These are phyloP conservation scores for Lophiotrema nucula DNA, from an alignment of 495 filamentous ascomycete species.

Conservation along the genomic window DNA sequence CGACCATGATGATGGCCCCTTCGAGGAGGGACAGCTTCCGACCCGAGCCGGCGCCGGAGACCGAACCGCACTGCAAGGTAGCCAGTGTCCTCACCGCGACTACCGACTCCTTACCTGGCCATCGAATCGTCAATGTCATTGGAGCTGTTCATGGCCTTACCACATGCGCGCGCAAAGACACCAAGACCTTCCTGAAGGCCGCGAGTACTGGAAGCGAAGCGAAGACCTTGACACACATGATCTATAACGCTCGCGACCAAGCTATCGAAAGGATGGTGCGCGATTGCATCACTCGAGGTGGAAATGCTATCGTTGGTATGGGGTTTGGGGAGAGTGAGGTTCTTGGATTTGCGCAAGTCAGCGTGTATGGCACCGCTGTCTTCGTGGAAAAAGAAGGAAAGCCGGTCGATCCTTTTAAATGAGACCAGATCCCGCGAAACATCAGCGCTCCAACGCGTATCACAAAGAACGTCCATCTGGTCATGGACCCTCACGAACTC, in stretches of 20 bases:
- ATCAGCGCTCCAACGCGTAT: background rate
- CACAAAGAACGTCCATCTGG: background rate
- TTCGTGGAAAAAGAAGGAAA: slow-evolving; percentile 16
- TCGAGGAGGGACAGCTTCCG: background rate
- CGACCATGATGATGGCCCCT: slow-evolving; percentile 18
- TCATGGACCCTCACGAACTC: background rate
- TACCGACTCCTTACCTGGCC: slow-evolving; percentile 11
- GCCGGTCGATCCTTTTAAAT: slow-evolving; percentile 4
- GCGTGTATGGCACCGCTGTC: slow-evolving; percentile 21
- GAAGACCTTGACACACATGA: slow-evolving; percentile 22
- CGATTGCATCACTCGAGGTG: slow-evolving; percentile 21
- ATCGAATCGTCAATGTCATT: slow-evolving; percentile 24
- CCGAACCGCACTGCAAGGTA: slow-evolving; percentile 14
- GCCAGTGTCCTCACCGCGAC: slow-evolving; percentile 17
- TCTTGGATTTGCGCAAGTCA: slow-evolving; percentile 21
- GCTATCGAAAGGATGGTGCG: slow-evolving; percentile 23
- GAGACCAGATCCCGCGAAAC: background rate
- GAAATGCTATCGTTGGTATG: slow-evolving; percentile 24
- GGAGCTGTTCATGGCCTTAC: slow-evolving; percentile 24
- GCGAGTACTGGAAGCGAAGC: slow-evolving; percentile 19
- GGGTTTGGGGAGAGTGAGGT: slow-evolving; percentile 29
- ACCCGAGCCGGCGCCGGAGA: slow-evolving; percentile 1
- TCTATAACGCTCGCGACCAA: slow-evolving; percentile 25
- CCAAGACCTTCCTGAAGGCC: slow-evolving; percentile 26
- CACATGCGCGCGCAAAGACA: slow-evolving; percentile 25